A percentile compares a stretch with the other conserved stretches of the same genome.
These are phyloP conservation scores for Schizophyllum amplum DNA, from an alignment of 1,284 basidiomycete species.

Conservation along the genomic window DNA sequence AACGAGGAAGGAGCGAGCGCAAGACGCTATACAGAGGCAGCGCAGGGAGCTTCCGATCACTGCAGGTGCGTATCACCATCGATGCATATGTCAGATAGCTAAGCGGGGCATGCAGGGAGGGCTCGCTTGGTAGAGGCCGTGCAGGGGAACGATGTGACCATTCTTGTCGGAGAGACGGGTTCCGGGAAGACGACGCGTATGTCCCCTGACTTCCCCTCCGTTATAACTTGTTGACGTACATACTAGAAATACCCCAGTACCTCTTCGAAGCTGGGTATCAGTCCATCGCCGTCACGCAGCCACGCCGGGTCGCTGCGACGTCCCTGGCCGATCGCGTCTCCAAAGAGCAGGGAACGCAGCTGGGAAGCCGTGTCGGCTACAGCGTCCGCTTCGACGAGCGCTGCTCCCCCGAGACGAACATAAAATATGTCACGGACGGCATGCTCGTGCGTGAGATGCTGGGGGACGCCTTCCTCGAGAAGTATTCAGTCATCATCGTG, in stretches of 20 bases:
- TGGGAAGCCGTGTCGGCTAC: slow-evolving; percentile 86
- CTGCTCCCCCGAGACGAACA: slow-evolving; percentile 75
- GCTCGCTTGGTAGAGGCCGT: slow-evolving; percentile 43
- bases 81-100: not conserved
- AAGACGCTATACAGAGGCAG: slow-evolving; percentile 8
- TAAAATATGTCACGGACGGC: slow-evolving; percentile 99
- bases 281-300: slow-evolving; percentile 95
- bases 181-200: slow-evolving; percentile 87
- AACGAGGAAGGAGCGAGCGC: not conserved
- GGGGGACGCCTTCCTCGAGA: slow-evolving; percentile 85
- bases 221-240: too few relatives aligned
- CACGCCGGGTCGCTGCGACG: slow-evolving; percentile 95
- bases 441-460: slow-evolving; percentile 97
- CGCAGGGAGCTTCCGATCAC: slow-evolving; percentile 12
- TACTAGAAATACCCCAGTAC: slow-evolving; percentile 88
- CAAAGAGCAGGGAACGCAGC: slow-evolving; percentile 90
- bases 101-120: slow-evolving; percentile 4
- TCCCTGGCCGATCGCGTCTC: slow-evolving; percentile 98
- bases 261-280: slow-evolving; percentile 49
- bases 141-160: slow-evolving; percentile 80
- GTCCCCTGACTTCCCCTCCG: slow-evolving; percentile 18
- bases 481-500: slow-evolving; percentile 96
- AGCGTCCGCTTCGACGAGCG: slow-evolving; percentile 99
- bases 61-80: slow-evolving; percentile 10
- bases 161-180: slow-evolving; percentile 98